phyloP scores from a whole-genome alignment of 257 asterid genomes.

The Ilex asprella region DNA sequence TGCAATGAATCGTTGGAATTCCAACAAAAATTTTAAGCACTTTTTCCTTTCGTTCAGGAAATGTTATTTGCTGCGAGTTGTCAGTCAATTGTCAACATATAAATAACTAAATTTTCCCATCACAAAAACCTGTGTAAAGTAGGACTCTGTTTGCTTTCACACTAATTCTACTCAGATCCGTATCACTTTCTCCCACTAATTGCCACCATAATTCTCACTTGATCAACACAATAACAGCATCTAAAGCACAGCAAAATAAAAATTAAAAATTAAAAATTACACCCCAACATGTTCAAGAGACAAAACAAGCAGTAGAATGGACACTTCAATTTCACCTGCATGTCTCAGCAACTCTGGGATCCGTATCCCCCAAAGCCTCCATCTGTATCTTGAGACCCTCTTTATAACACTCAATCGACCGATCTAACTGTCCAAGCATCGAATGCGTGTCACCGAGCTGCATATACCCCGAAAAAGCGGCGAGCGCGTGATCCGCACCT shows the following conservation, averaged over 20 bases:
- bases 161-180: no score
- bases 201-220: not conserved
- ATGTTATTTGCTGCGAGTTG: no score
- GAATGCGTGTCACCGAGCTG: not conserved
- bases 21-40: no score
- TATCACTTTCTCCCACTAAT: no score
- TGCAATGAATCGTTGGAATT: no score
- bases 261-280: no score
- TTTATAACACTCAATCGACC: not conserved
- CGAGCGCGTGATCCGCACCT: constrained; percentile 2
- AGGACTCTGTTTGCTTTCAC: no score
- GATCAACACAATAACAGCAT: no score
- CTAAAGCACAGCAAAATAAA: not conserved
- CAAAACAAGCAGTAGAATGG: not conserved
- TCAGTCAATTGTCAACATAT: no score
- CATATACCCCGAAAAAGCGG: not conserved
- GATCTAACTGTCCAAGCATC: not conserved
- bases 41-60: no score
- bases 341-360: constrained; percentile 1
- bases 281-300: not conserved
- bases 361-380: not conserved
- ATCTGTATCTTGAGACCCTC: not conserved
- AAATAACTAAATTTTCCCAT: no score
- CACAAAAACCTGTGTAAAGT: no score
- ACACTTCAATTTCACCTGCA: not conserved